These are phyloP conservation scores for Coffea eugenioides DNA, from an alignment of 257 asterid genomes.

Conservation along the genomic window DNA sequence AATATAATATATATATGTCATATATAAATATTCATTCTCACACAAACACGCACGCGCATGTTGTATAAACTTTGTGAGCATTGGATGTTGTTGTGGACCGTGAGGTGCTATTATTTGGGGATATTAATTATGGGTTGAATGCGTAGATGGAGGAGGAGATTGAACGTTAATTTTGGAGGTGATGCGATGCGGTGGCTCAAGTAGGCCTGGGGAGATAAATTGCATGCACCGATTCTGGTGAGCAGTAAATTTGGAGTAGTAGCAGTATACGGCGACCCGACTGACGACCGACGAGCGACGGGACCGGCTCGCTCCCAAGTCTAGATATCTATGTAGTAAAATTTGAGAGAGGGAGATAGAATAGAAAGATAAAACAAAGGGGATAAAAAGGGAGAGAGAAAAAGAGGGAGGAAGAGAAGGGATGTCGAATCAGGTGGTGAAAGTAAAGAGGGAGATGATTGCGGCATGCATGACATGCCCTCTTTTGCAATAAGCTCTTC, in stretches of 20 bases:
- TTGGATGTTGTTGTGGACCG: background rate
- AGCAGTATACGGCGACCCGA: background rate
- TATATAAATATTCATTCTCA: too few relatives aligned
- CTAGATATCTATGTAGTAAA: background rate
- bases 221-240: constrained; percentile 64
- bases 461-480: constrained; percentile 99
- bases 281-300: too few relatives aligned
- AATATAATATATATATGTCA: too few relatives aligned
- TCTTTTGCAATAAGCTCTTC: constrained; percentile 76
- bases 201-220: constrained; percentile 7
- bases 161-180: constrained; percentile 62
- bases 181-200: constrained; percentile 23
- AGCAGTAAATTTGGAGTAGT: constrained; percentile 9
- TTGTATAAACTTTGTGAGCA: background rate
- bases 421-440: constrained; percentile 81
- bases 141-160: constrained; percentile 39
- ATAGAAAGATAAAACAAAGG: too few relatives aligned
- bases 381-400: background rate
- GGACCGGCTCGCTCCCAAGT: background rate
- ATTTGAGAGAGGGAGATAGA: background rate
- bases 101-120: constrained; percentile 4
- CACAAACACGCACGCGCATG: constrained; percentile 1
- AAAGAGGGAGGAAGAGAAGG: background rate
- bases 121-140: constrained; percentile 43
- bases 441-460: constrained; percentile 66